Conservation (phyloP, 305 asterid genomes). For the Fraxinus nigra region DNA sequence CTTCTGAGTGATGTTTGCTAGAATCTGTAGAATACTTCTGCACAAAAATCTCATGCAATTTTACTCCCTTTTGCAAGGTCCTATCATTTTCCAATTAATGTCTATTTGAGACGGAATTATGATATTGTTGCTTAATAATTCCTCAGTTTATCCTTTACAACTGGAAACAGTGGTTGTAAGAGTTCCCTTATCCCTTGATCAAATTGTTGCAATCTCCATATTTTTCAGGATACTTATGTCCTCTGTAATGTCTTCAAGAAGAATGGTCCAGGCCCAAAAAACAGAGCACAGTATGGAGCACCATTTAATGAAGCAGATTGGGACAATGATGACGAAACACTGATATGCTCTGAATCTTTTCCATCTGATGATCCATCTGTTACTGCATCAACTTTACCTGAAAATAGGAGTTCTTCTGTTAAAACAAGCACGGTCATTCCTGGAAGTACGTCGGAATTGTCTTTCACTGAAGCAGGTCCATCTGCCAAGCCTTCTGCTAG, state of each 20-base stretch:
- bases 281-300: constrained; percentile 93
- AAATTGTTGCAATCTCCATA: constrained; percentile 4
- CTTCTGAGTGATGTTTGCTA: background rate
- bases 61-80: background rate
- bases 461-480: constrained; percentile 23
- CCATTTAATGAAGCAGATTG: constrained; percentile 87
- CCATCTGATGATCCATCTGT: constrained; percentile 12
- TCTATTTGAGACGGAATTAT: background rate
- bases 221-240: constrained; percentile 64
- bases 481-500: constrained; percentile 27
- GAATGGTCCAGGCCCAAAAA: constrained; percentile 78
- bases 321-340: constrained; percentile 41
- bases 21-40: background rate
- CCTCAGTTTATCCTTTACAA: background rate
- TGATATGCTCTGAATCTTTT: constrained; percentile 25
- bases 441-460: constrained; percentile 28
- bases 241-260: constrained; percentile 77
- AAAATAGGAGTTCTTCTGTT: constrained; percentile 18
- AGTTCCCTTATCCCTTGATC: background rate
- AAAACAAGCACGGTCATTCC: constrained; percentile 7
- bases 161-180: background rate
- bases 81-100: background rate
- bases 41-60: background rate
- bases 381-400: constrained; percentile 2
- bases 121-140: background rate